Evolutionary conservation across 306 rosid genomes (phyloP).

Genomic region (Arachis hypogaea): DNA sequence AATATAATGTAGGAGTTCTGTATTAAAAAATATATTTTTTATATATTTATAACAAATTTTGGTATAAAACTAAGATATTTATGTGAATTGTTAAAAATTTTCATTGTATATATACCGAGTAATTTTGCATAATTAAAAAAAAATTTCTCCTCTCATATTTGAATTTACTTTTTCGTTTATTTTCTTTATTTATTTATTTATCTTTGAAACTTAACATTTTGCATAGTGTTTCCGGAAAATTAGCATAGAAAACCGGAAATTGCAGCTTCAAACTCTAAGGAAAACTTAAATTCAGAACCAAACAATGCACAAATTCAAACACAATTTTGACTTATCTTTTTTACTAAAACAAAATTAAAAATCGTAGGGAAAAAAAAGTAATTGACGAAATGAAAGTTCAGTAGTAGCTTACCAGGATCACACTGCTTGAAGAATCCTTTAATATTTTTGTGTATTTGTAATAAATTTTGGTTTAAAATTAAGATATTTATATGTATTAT

Average conservation of each 20-base stretch:
- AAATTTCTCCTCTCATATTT: no score
- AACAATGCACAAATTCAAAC: neutral
- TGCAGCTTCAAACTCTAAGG: neutral
- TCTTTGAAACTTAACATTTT: neutral
- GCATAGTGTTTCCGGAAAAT: neutral
- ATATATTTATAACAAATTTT: no score
- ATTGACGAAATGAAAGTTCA: slow-evolving; percentile 7
- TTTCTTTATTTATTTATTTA: no score
- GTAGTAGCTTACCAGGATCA: slow-evolving; percentile 42
- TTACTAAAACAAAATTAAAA: neutral
- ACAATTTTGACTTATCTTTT: neutral
- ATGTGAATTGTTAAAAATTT: no score
- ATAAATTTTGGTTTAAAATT: no score
- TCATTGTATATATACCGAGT: no score
- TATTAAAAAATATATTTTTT: no score
- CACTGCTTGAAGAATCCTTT: slow-evolving; percentile 48
- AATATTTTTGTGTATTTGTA: no score
- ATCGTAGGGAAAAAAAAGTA: neutral
- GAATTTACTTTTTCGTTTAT: neutral
- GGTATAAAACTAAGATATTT: no score
- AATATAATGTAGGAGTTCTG: no score
- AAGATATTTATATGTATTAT: no score
- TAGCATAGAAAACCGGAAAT: neutral
- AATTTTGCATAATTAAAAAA: no score
- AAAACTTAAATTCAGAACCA: neutral